These are phyloP conservation scores for Amaranthus hypochondriacus DNA, from an alignment of 148 eudicot genomes.

Conservation along the genomic window DNA sequence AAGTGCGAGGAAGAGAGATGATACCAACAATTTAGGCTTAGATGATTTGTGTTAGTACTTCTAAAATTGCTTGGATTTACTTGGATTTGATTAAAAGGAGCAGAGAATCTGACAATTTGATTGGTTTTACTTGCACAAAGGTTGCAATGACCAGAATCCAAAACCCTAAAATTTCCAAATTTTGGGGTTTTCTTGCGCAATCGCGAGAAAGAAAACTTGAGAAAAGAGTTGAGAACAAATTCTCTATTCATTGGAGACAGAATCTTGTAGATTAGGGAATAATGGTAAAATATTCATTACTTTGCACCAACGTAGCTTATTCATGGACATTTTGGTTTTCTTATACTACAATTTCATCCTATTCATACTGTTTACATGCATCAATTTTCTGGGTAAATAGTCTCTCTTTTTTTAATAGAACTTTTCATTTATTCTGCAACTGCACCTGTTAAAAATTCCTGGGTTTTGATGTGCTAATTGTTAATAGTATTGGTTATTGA, in stretches of 20 bases:
- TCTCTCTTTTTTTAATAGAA: too few relatives aligned
- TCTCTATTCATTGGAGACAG: neutral
- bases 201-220: neutral
- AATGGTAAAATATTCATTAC: conserved; percentile 25
- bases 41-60: too few relatives aligned
- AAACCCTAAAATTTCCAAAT: too few relatives aligned
- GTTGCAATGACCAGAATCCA: too few relatives aligned
- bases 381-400: neutral
- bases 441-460: conserved; percentile 12
- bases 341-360: conserved; percentile 5
- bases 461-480: neutral
- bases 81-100: too few relatives aligned
- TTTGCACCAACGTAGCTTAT: conserved; percentile 20
- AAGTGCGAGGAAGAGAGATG: too few relatives aligned
- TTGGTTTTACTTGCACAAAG: too few relatives aligned
- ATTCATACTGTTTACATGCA: neutral
- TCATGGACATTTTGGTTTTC: neutral
- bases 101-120: too few relatives aligned
- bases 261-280: conserved; percentile 13
- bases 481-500: neutral
- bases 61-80: too few relatives aligned
- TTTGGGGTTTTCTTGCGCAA: neutral
- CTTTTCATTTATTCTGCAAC: too few relatives aligned
- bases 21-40: too few relatives aligned
- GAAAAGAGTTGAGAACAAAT: conserved; percentile 12